Base-by-base conservation (phyloP, 257 asterid genomes). In the Penstemon newberryi region DNA sequence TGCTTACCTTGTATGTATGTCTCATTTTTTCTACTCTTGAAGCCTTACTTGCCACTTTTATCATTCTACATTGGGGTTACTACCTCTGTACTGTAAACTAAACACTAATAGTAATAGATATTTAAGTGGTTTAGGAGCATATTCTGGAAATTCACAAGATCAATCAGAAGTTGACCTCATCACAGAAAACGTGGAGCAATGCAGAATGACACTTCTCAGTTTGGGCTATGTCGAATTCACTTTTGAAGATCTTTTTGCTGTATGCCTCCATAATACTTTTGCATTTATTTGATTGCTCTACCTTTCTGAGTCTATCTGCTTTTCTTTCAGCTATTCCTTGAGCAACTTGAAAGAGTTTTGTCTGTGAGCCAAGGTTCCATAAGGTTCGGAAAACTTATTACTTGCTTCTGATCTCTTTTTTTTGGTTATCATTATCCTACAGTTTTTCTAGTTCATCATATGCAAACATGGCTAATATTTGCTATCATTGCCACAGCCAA, bases 201-300 rank as follows among this genome's bases (percentile, higher is more conserved):
- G 96, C 88, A 81, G 86, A 76, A 86, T 75, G 81, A 87, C 96
- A 59, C 99, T 94, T 63, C 91, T 77, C 72, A 80, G 81, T 75
- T 86, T 94, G 87, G 98, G 99, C 76, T 84, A 87, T 66, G 86
- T 89, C 57, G 99, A 94, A 80, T 89, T 94, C 72, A 94, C 99
- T 39, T 94, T 89, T 76, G 99, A 94, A 82, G 99, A 94, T 81
- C 91, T 87, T 74, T 91, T 94, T 64, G 59, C 85, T 89, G 97
- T 94, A 84, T 56, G 18, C 18, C 18, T 15, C 18, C 18, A 15
- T 15, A 15, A 15, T 15, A n/a, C n/a, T n/a, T 42, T 18, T 1
- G 54, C 51, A 42, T 43, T 46, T 6, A 40, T 8, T 42, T 33
- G 15, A 12, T 47, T 43, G 53, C 45, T 42, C 5, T 60, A 5